Evolutionary conservation across 2,329 filamentous ascomycete species (phyloP), one percentile per base, ranked within the genome.

Genomic region (Penicillium sp.): DNA sequence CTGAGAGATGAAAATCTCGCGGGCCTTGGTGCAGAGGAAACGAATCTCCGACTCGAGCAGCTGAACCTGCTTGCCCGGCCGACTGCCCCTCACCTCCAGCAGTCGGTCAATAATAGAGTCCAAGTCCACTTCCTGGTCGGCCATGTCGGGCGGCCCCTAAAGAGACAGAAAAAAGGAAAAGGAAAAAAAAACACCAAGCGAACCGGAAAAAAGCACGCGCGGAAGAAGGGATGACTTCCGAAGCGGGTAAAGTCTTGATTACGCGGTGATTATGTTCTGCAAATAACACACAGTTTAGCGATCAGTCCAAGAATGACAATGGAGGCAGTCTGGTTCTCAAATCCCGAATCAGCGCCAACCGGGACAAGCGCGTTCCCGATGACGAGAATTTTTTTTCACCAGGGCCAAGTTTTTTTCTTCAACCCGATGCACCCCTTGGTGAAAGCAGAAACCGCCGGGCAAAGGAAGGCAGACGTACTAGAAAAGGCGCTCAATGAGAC

Each of bases 1-100:
- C 82, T 99, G 95, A 62, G 93, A 97, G 79, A 99, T 98, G 84
- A 99, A 98, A 72, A 99, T 98, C 83, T 99, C 95, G 66, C 95
- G 90, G 63, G 93, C 93, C 83, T 98, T 98, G 76, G 93, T 97
- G 86, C 95, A 99, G 65, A 99, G 87, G 79, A 87, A 96, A 75
- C 93, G 90, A 69, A 99, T 99, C 82, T 98, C 95, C 60, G 91
- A 88, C 79, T 99, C 95, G 66, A 96, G 84, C 67, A 99, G 86
- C 82, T 98, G 93, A 55, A 99, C 95, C 81, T 98, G 95, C 84
- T 99, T 99, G 71, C 95, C 95, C 57, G 95, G 95, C 74, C 95
- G 89, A 84, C 93, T 97, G 76, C 93, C 95, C 80, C 95, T 90
- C 75, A 98, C 95, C 82, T 99, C 95, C 74, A 98, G 85, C 74